phyloP scores from a whole-genome alignment of 768 basidiomycete species.

The Tylopilus subfusipes region DNA sequence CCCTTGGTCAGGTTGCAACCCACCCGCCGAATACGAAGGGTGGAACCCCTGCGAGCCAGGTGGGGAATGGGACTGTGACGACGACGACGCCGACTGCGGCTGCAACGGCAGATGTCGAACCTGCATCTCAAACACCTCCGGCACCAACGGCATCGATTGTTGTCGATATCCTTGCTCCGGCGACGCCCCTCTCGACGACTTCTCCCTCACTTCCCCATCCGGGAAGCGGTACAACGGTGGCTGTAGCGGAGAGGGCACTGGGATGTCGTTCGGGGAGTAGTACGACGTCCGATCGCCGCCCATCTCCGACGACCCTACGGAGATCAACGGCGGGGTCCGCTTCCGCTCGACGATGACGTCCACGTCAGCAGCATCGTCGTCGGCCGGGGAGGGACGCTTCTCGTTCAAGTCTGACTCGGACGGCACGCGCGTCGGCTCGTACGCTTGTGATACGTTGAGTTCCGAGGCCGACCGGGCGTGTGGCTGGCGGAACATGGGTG shows the following conservation, averaged over 20 bases:
- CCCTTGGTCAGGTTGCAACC: not conserved
- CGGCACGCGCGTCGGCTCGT: constrained; percentile 46
- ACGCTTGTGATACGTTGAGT: constrained; percentile 38
- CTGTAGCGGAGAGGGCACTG: constrained; percentile 56
- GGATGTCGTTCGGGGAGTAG: constrained; percentile 52
- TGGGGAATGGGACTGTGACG: not conserved
- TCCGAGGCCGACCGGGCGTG: constrained; percentile 68
- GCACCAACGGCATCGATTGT: constrained; percentile 1
- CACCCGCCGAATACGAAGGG: not conserved
- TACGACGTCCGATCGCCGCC: constrained; percentile 44
- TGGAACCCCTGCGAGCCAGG: constrained; percentile 10
- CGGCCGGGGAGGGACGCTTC: constrained; percentile 8
- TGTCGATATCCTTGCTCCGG: constrained; percentile 2
- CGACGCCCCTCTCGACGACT: constrained; percentile 11
- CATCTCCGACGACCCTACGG: constrained; percentile 10
- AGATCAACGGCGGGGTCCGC: constrained; percentile 6
- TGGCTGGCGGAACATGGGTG: constrained; percentile 67
- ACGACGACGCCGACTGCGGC: not conserved
- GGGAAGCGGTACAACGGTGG: constrained; percentile 46
- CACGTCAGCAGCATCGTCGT: not conserved
- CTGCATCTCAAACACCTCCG: constrained; percentile 40
- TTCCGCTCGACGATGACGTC: constrained; percentile 4
- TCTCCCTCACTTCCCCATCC: constrained; percentile 44
- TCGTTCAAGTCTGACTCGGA: constrained; percentile 17
- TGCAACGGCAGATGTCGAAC: constrained; percentile 26